Evolutionary conservation across 495 filamentous ascomycete species (phyloP).

Genomic region (Tuber borchii): DNA sequence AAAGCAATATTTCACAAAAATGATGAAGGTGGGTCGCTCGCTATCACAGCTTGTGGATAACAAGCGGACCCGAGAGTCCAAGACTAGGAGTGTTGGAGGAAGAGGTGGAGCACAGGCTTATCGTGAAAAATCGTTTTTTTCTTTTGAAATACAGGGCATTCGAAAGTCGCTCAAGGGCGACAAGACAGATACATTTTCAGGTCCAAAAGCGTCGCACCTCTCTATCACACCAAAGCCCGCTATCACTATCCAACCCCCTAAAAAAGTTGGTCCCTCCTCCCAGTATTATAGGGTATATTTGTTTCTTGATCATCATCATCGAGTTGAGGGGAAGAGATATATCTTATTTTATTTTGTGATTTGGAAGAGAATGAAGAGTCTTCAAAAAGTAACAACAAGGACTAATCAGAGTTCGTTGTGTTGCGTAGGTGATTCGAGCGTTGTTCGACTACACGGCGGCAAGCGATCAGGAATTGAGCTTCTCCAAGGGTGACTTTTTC

Average conservation of each 20-base stretch:
- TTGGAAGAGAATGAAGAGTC: constrained; percentile 10
- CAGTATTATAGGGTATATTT: neutral
- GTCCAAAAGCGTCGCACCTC: constrained; percentile 64
- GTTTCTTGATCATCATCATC: neutral
- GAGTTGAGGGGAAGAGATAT: constrained; percentile 5
- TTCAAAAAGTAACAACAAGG: neutral
- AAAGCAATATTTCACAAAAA: constrained; percentile 21
- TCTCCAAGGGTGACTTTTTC: constrained; percentile 93
- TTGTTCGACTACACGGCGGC: constrained; percentile 85
- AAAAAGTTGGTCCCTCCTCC: constrained; percentile 63
- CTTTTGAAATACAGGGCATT: constrained; percentile 56
- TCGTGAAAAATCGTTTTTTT: constrained; percentile 37
- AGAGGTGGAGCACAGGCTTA: constrained; percentile 38
- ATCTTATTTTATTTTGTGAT: constrained; percentile 13
- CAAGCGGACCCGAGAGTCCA: constrained; percentile 30
- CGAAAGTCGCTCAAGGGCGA: constrained; percentile 82
- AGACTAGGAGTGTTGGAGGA: constrained; percentile 22
- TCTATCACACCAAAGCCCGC: constrained; percentile 88
- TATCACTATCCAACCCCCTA: constrained; percentile 90
- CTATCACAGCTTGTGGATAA: constrained; percentile 39
- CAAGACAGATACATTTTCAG: constrained; percentile 53
- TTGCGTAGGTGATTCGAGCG: constrained; percentile 80
- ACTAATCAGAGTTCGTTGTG: constrained; percentile 10
- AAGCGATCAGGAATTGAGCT: constrained; percentile 72
- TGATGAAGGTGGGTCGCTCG: constrained; percentile 43